Percentiles rank a stretch among this genome's conserved stretches.
Conservation (phyloP, 495 filamentous ascomycete species). For the Trypethelium eluteriae region DNA sequence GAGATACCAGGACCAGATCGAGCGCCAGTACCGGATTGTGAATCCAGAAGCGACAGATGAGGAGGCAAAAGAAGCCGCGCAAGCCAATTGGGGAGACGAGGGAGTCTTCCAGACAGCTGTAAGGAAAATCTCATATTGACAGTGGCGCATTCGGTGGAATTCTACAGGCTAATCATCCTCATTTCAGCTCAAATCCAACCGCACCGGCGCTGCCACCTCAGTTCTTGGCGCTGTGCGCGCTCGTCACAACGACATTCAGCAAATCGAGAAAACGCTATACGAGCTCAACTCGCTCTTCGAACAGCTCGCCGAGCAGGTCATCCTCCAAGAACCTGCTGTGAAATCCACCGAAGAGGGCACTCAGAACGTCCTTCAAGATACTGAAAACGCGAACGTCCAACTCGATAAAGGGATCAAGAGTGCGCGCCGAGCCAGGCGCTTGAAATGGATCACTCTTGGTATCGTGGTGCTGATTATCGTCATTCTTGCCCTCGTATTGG, state of each 20-base stretch:
- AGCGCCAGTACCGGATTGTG: slow-evolving; percentile 66
- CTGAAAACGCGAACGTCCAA: slow-evolving; percentile 52
- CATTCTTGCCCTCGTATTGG: slow-evolving; percentile 38
- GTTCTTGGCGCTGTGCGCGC: slow-evolving; percentile 65
- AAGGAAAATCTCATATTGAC: slow-evolving; percentile 31
- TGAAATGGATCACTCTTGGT: slow-evolving; percentile 66
- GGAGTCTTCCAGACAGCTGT: slow-evolving; percentile 71
- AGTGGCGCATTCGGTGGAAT: not conserved
- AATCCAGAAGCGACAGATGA: slow-evolving; percentile 61
- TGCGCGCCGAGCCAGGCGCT: slow-evolving; percentile 50
- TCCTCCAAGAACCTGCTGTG: slow-evolving; percentile 54
- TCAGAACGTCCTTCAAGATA: slow-evolving; percentile 48
- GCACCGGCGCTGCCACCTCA: slow-evolving; percentile 52
- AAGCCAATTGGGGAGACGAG: slow-evolving; percentile 63
- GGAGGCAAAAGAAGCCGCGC: slow-evolving; percentile 55
- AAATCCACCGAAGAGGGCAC: slow-evolving; percentile 49
- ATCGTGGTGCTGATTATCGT: slow-evolving; percentile 45
- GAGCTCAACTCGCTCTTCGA: slow-evolving; percentile 60
- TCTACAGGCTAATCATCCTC: slow-evolving; percentile 17
- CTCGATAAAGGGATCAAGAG: slow-evolving; percentile 53
- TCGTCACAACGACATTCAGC: slow-evolving; percentile 67
- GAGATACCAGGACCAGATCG: slow-evolving; percentile 62
- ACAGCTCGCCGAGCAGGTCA: slow-evolving; percentile 57
- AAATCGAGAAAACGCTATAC: slow-evolving; percentile 58
- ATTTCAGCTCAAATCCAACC: slow-evolving; percentile 59